A percentile compares a stretch with the other conserved stretches of the same genome.
Conservation (phyloP, 2,329 filamentous ascomycete species). For the Diaporthe caulivora region DNA sequence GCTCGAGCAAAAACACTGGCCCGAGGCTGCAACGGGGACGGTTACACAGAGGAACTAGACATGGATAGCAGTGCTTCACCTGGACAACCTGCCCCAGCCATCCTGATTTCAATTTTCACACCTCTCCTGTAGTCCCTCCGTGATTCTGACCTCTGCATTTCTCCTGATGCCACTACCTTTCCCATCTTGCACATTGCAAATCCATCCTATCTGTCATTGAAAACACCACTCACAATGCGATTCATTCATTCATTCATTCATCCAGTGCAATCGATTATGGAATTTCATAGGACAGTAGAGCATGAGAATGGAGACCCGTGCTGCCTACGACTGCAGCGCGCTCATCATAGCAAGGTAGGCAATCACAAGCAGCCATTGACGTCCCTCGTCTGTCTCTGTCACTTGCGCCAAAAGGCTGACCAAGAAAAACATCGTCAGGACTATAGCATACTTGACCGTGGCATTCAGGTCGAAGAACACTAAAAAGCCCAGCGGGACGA, state of each 20-base stretch:
- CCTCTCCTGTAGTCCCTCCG: background rate
- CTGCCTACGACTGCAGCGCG: background rate
- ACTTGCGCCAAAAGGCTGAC: background rate
- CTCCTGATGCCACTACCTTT: background rate
- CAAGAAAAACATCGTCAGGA: background rate
- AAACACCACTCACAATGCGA: background rate
- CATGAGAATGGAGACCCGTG: too few relatives aligned
- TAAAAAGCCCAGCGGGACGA: slow-evolving; percentile 3
- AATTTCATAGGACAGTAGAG: too few relatives aligned
- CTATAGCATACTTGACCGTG: background rate
- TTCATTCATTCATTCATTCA: background rate
- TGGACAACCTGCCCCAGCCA: background rate
- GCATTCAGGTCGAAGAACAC: background rate
- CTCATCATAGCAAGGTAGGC: slow-evolving; percentile 21
- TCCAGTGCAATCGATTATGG: too few relatives aligned
- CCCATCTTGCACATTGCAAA: too few relatives aligned
- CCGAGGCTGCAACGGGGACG: background rate
- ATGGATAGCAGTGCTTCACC: background rate
- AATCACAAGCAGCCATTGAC: background rate
- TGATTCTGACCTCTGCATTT: background rate
- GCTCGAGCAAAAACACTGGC: background rate
- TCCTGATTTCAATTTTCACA: background rate
- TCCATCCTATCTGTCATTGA: background rate
- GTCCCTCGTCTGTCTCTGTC: slow-evolving; percentile 1
- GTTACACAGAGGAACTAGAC: background rate